Percentiles rank a stretch among this genome's conserved stretches.
These are phyloP conservation scores for Populus hybrid DNA, from an alignment of 441 rosid genomes.

Conservation along the genomic window DNA sequence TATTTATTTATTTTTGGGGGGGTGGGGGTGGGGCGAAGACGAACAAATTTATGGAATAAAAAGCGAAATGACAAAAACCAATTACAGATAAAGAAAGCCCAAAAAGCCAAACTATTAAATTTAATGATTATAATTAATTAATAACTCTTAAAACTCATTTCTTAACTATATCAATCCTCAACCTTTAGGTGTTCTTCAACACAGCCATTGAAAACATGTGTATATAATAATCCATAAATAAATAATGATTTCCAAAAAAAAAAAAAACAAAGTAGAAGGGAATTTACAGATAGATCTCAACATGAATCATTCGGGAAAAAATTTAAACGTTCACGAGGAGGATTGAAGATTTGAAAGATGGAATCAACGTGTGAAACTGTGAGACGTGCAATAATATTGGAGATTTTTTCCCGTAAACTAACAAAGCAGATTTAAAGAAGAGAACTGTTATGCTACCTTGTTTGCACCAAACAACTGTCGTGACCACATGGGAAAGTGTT, in stretches of 20 bases:
- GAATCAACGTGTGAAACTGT: constrained; percentile 26
- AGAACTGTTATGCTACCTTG: constrained; percentile 24
- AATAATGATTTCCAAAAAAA: not conserved
- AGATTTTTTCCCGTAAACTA: constrained; percentile 22
- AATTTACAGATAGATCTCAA: not conserved
- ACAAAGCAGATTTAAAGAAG: constrained; percentile 15
- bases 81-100: too few species aligned
- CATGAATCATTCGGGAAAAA: not conserved
- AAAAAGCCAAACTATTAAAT: too few species aligned
- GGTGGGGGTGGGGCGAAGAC: too few species aligned
- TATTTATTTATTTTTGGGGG: too few species aligned
- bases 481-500: constrained; percentile 10
- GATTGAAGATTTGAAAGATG: constrained; percentile 21
- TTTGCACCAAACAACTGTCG: constrained; percentile 28
- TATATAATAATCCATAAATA: not conserved
- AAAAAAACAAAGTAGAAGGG: not conserved
- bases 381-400: not conserved
- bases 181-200: not conserved
- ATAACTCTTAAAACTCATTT: too few species aligned
- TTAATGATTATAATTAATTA: too few species aligned
- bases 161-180: not conserved
- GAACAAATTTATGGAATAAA: too few species aligned
- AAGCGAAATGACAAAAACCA: too few species aligned
- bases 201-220: too few species aligned
- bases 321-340: constrained; percentile 11